Evolutionary conservation across 345 rosid species (phyloP), one percentile per base, ranked within the genome.

Genomic region (Passiflora organensis): DNA sequence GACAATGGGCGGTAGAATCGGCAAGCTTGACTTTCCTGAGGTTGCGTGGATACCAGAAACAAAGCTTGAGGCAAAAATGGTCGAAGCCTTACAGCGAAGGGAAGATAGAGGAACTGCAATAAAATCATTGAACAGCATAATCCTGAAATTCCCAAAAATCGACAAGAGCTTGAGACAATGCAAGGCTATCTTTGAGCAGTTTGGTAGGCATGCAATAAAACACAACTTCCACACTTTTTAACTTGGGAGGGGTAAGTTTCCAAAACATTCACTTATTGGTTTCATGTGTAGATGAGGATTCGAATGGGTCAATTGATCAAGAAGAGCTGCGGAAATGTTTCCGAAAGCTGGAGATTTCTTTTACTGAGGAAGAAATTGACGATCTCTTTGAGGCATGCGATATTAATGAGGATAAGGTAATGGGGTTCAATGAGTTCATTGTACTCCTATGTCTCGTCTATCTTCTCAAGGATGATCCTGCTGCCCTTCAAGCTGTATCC

Each of bases 141-240:
- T 91, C 72, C 76, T 91, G 67, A 91, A 91, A 65, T 91, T 91
- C 68, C 96, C 98, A 2, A 88, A 86, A 72, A 88, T 91, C 13
- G 98, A 91, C 23, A 74, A 77, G 38, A 78, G 82, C 71, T 79
- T 88, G 36, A 83, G 86, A 66, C 88, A 84, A 43, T 85, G 95
- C 85, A 85, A 84, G 77, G 74, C 78, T 42, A 91, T 81, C 24
- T 91, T 91, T 62, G 79, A 82, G 66, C 75, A 88, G 66, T 91
- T 91, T 2, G 98, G 98, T 91, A 55, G 53, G 84, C 56, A 47
- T 32, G 14, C 44, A 1, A 17, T 13, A 38, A 63, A 36, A 28
- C 16, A 8, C 16, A 9, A 4, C 21, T 6, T 22, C 39, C 6
- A 48, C 24, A 12, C 9, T 50, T 18, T 41, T 43, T 18, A n/a